Evolutionary conservation across 441 rosid species (phyloP).

Genomic region (Erysimum cheiri): DNA sequence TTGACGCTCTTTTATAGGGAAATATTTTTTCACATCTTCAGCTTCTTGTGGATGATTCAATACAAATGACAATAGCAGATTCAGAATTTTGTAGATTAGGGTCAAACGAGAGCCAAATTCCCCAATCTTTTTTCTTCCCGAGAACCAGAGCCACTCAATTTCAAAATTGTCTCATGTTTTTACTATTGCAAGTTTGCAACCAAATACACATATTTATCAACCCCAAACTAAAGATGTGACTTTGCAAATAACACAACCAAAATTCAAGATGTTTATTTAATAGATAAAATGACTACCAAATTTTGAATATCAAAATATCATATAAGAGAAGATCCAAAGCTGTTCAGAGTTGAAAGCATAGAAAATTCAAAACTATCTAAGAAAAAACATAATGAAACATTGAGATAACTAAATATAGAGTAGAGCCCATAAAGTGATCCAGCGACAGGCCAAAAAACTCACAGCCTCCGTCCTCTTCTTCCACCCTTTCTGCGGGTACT

Average conservation of each 20-base stretch:
- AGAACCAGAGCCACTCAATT: no score
- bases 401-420: neutral
- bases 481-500: conserved; percentile 50
- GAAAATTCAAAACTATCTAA: conserved; percentile 3
- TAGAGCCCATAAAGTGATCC: conserved; percentile 4
- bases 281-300: neutral
- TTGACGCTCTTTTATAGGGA: neutral
- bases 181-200: neutral
- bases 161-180: neutral
- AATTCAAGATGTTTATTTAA: no score
- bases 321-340: neutral
- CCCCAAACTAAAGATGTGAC: neutral
- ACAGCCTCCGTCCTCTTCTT: conserved; percentile 47
- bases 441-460: conserved; percentile 2
- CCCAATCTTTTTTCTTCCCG: no score
- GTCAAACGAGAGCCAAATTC: no score
- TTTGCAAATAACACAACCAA: neutral
- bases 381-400: neutral
- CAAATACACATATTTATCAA: neutral
- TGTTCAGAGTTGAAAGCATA: neutral
- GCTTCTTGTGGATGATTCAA: neutral
- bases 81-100: neutral
- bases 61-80: neutral
- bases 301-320: no score
- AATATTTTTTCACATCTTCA: neutral